Evolutionary conservation across 2,329 filamentous ascomycete species (phyloP).

Genomic region (Eutypella sp.): DNA sequence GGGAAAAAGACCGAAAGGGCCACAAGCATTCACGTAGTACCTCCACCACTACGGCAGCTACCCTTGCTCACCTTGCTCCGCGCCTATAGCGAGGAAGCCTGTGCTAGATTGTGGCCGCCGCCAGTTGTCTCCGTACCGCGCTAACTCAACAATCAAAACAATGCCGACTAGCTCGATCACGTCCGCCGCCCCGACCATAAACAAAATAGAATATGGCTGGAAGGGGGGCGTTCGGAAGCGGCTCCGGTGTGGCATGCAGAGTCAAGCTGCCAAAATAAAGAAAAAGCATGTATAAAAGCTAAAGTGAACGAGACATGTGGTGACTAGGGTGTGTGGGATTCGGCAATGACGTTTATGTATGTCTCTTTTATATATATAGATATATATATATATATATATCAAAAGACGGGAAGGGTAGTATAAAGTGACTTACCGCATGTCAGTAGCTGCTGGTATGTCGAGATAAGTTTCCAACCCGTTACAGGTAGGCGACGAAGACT

Average conservation of each 20-base stretch:
- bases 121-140: neutral
- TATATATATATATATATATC: neutral
- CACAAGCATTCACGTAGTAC: conserved; percentile 32
- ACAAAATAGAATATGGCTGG: neutral
- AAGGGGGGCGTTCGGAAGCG: neutral
- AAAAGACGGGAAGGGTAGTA: conserved; percentile 2
- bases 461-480: conserved; percentile 47
- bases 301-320: neutral
- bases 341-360: neutral
- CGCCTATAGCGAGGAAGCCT: conserved; percentile 16
- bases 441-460: conserved; percentile 45
- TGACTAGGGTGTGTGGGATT: neutral
- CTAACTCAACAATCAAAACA: conserved; percentile 1
- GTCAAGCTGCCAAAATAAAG: neutral
- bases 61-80: conserved; percentile 27
- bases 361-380: neutral
- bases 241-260: neutral
- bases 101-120: conserved; percentile 3
- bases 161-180: neutral
- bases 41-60: conserved; percentile 30
- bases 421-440: conserved; percentile 47
- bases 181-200: neutral
- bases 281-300: neutral
- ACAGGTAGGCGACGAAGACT: conserved; percentile 45
- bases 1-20: conserved; percentile 29